A percentile compares a stretch with the other conserved stretches of the same genome.
These are phyloP conservation scores for Cotoneaster glaucophyllus DNA, from an alignment of 306 rosid species.

Conservation along the genomic window DNA sequence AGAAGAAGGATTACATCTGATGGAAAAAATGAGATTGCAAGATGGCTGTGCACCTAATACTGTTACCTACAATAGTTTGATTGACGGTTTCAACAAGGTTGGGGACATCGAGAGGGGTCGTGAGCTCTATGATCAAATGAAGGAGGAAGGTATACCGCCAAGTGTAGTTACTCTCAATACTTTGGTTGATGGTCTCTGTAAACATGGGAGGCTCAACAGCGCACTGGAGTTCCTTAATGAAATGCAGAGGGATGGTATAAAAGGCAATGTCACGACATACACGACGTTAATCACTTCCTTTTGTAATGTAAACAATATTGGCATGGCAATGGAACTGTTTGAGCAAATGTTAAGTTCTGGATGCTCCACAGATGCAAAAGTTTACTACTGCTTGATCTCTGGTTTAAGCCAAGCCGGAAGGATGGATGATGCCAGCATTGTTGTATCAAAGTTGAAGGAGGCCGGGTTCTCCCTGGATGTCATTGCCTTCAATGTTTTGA, in stretches of 20 bases:
- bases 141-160: slow-evolving; percentile 38
- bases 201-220: slow-evolving; percentile 40
- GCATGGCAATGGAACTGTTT: slow-evolving; percentile 58
- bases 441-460: slow-evolving; percentile 56
- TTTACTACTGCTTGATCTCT: slow-evolving; percentile 57
- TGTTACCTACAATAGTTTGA: slow-evolving; percentile 67
- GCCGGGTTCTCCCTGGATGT: slow-evolving; percentile 59
- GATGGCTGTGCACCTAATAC: slow-evolving; percentile 36
- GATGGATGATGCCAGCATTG: slow-evolving; percentile 62
- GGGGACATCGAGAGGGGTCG: slow-evolving; percentile 53
- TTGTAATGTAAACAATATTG: slow-evolving; percentile 60
- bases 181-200: slow-evolving; percentile 69
- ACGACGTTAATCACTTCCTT: slow-evolving; percentile 51
- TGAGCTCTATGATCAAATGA: slow-evolving; percentile 55
- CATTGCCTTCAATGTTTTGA: slow-evolving; percentile 52
- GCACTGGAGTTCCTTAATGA: slow-evolving; percentile 57
- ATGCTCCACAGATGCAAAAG: slow-evolving; percentile 54
- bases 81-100: slow-evolving; percentile 59
- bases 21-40: slow-evolving; percentile 55
- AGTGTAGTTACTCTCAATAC: slow-evolving; percentile 61
- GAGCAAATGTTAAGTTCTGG: slow-evolving; percentile 50
- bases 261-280: slow-evolving; percentile 55
- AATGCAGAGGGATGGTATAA: slow-evolving; percentile 51
- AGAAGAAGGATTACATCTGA: slow-evolving; percentile 58
- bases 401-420: slow-evolving; percentile 76